A percentile compares a stretch with the other conserved stretches of the same genome.
Evolutionary conservation across 2,329 filamentous ascomycete genomes (phyloP).

Genomic region (Fusarium sororula): DNA sequence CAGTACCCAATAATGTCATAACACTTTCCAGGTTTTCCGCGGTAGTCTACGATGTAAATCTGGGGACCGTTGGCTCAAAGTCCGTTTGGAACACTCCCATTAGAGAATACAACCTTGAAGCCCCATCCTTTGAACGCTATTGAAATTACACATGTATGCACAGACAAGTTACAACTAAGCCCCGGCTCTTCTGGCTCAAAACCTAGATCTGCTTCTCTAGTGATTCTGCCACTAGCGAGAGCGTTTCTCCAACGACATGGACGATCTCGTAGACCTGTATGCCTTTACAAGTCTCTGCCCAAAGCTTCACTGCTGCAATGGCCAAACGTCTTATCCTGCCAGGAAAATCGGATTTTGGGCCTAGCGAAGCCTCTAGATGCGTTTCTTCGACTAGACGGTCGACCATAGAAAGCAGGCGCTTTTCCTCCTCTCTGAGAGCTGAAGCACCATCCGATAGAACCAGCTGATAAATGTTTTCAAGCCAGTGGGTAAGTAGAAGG

Average conservation of each 20-base stretch:
- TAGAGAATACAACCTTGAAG: not conserved
- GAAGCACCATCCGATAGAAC: not conserved
- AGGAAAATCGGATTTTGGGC: not conserved
- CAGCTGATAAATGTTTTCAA: not conserved
- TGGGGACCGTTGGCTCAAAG: no score
- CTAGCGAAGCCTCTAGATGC: not conserved
- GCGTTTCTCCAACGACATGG: constrained; percentile 5
- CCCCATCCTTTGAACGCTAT: not conserved
- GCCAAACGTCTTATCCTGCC: constrained; percentile 7
- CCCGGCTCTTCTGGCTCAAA: not conserved
- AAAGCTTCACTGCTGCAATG: constrained; percentile 4
- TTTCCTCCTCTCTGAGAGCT: not conserved
- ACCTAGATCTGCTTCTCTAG: not conserved
- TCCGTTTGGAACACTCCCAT: not conserved
- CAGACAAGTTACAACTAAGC: not conserved
- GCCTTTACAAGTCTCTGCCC: constrained; percentile 26
- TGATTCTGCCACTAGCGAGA: not conserved
- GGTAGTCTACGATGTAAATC: not conserved
- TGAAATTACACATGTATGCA: not conserved
- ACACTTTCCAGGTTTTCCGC: not conserved
- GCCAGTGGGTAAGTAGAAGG: constrained; percentile 18
- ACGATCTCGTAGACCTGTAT: constrained; percentile 29
- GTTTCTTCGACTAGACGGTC: not conserved
- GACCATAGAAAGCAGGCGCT: not conserved
- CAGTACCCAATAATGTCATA: not conserved